Evolutionary conservation across 164 flowering plant genomes (phyloP).

Genomic region (Sextonia rubra): DNA sequence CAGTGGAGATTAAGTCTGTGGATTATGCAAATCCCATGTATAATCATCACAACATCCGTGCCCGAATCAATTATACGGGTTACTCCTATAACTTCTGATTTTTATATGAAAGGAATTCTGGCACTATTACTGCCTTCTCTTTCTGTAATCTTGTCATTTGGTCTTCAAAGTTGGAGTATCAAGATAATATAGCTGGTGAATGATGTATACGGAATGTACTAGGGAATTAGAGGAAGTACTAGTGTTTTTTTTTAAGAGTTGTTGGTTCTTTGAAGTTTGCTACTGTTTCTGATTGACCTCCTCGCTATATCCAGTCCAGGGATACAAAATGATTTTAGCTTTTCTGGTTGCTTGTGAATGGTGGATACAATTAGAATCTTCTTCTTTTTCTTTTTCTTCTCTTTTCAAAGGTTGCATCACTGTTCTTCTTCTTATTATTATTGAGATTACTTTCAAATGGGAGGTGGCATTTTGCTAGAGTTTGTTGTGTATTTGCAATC

Average conservation of each 20-base stretch:
- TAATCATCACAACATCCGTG: slow-evolving; percentile 44
- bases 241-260: too few species aligned
- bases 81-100: slow-evolving; percentile 16
- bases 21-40: slow-evolving; percentile 46
- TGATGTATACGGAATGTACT: neutral
- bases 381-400: neutral
- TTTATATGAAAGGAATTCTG: neutral
- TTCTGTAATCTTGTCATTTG: neutral
- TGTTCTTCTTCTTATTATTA: neutral
- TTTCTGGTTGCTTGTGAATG: neutral
- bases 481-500: too few species aligned
- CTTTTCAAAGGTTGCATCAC: neutral
- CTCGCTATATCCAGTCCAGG: neutral
- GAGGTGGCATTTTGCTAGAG: too few species aligned
- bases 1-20: slow-evolving; percentile 56
- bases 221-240: neutral
- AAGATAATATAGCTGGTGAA: neutral
- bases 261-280: neutral
- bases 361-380: neutral
- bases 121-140: neutral
- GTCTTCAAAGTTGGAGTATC: neutral
- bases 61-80: slow-evolving; percentile 37
- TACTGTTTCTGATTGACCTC: neutral
- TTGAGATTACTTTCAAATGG: too few species aligned
- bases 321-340: neutral